Conservation (phyloP, 164 flowering plant genomes). For the Liriodendron chinense region DNA sequence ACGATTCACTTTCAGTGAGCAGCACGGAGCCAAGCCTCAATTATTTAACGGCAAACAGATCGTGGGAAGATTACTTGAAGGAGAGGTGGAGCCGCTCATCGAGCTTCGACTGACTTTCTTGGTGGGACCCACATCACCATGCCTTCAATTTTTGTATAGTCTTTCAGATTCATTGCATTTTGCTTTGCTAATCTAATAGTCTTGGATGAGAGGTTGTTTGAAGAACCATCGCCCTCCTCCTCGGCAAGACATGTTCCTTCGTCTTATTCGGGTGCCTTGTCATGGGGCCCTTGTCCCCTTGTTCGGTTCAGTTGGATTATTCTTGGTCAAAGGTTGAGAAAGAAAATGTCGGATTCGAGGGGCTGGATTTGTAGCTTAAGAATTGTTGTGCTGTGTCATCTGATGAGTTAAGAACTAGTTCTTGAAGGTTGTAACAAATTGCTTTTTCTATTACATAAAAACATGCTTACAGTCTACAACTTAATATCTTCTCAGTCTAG, state of each 20-base stretch:
- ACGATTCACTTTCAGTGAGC: constrained; percentile 62
- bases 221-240: constrained; percentile 11
- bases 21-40: constrained; percentile 55
- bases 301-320: background rate
- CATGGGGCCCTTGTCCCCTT: background rate
- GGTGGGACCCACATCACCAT: background rate
- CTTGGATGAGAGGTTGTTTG: constrained; percentile 74
- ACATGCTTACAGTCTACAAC: too few species aligned
- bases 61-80: constrained; percentile 75
- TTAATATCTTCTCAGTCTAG: too few species aligned
- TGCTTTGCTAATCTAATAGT: constrained; percentile 18
- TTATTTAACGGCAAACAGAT: constrained; percentile 18
- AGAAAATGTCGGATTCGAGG: background rate
- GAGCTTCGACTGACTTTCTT: constrained; percentile 60
- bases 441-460: too few species aligned
- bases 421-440: background rate
- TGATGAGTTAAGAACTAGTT: background rate
- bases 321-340: background rate
- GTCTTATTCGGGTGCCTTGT: background rate
- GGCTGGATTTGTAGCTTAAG: background rate
- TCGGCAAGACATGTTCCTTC: background rate
- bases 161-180: background rate
- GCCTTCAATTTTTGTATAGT: constrained; percentile 8
- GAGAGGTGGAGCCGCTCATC: constrained; percentile 91
- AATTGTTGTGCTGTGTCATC: background rate